A percentile compares a stretch with the other conserved stretches of the same genome.
Conservation (phyloP, 1,284 basidiomycete species). For the Peniophora sp. region DNA sequence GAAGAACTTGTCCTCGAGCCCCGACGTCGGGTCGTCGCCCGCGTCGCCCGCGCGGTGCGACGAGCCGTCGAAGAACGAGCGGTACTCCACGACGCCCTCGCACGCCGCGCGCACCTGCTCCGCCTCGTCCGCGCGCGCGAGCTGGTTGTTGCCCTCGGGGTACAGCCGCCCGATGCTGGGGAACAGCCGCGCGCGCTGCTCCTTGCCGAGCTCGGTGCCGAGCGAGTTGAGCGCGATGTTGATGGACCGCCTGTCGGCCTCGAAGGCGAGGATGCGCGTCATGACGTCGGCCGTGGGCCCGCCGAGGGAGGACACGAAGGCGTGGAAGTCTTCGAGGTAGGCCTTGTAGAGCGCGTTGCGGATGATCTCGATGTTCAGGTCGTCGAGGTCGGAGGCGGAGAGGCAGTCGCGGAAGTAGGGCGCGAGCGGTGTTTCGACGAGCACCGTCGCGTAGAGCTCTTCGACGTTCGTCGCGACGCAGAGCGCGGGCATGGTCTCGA, state of each 20-base stretch:
- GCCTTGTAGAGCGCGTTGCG: slow-evolving; percentile 99
- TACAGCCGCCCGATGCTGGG: slow-evolving; percentile 90
- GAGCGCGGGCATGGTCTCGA: slow-evolving; percentile 98
- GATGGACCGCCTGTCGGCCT: slow-evolving; percentile 93
- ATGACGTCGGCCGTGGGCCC: slow-evolving; percentile 86
- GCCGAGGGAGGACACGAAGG: slow-evolving; percentile 75
- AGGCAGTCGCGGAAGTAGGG: slow-evolving; percentile 97
- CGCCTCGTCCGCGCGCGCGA: slow-evolving; percentile 92
- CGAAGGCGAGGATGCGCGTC: slow-evolving; percentile 86
- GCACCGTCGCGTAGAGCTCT: slow-evolving; percentile 93
- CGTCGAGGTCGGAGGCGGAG: slow-evolving; percentile 93
- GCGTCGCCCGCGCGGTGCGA: slow-evolving; percentile 19
- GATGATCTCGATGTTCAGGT: slow-evolving; percentile 99
- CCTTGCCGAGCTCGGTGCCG: slow-evolving; percentile 90
- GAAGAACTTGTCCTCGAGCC: slow-evolving; percentile 96
- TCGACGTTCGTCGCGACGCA: slow-evolving; percentile 99
- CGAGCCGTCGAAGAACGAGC: slow-evolving; percentile 77
- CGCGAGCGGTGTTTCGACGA: slow-evolving; percentile 96
- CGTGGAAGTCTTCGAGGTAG: slow-evolving; percentile 96
- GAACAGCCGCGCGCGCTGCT: slow-evolving; percentile 93
- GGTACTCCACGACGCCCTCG: slow-evolving; percentile 87
- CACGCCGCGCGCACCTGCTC: slow-evolving; percentile 89
- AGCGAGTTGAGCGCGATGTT: slow-evolving; percentile 99
- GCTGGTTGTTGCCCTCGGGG: slow-evolving; percentile 92
- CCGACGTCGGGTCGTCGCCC: slow-evolving; percentile 42